Percentiles rank a stretch among this genome's conserved stretches.
Conservation (phyloP, 2,329 filamentous ascomycete species). For the Gremmenia infestans region DNA sequence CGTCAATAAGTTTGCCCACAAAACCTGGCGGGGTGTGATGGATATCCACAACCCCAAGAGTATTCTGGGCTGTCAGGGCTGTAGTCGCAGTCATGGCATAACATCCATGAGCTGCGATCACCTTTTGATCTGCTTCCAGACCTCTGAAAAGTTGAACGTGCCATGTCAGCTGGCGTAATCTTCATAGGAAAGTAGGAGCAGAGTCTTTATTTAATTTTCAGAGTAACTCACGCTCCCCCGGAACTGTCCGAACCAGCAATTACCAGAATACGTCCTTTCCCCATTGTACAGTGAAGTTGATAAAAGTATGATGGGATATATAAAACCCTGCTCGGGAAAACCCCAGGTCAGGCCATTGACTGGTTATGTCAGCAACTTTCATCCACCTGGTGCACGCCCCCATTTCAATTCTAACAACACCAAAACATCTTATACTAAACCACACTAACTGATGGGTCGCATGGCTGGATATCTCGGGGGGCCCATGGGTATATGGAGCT, state of each 20-base stretch:
- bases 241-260: slow-evolving; percentile 73
- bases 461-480: too few species aligned
- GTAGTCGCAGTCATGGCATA: slow-evolving; percentile 97
- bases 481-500: too few species aligned
- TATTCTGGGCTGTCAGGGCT: slow-evolving; percentile 94
- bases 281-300: slow-evolving; percentile 16
- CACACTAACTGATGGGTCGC: too few species aligned
- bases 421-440: too few species aligned
- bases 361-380: too few species aligned
- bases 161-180: slow-evolving; percentile 8
- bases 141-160: slow-evolving; percentile 50
- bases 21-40: slow-evolving; percentile 75
- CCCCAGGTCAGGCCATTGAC: too few species aligned
- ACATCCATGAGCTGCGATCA: slow-evolving; percentile 84
- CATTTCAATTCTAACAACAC: too few species aligned
- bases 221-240: slow-evolving; percentile 61
- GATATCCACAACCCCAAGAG: slow-evolving; percentile 74
- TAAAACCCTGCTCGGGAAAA: not conserved
- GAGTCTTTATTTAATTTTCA: slow-evolving; percentile 7
- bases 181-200: not conserved
- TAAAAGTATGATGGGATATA: not conserved
- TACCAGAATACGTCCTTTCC: slow-evolving; percentile 53
- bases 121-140: slow-evolving; percentile 93
- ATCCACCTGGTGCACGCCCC: too few species aligned
- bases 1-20: slow-evolving; percentile 78